These are phyloP conservation scores for Flaveria floridana DNA, from an alignment of 140 eudicot genomes.

Conservation along the genomic window DNA sequence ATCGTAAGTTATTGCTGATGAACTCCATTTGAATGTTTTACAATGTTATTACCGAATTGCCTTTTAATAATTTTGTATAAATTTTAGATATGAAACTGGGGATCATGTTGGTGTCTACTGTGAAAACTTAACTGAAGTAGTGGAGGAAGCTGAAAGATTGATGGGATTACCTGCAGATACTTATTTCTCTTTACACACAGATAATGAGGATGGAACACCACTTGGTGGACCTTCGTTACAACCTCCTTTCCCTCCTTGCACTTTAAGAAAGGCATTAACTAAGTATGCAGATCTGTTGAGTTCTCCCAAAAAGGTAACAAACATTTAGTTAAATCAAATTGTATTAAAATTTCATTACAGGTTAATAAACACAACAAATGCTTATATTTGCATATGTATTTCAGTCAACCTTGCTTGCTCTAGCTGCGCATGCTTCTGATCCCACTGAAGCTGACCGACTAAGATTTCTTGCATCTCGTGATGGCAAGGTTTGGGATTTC, in stretches of 20 bases:
- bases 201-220: slow-evolving; percentile 75
- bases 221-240: slow-evolving; percentile 66
- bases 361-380: slow-evolving; percentile 12
- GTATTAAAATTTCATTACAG: neutral
- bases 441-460: slow-evolving; percentile 82
- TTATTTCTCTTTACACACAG: slow-evolving; percentile 77
- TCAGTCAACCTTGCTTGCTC: slow-evolving; percentile 85
- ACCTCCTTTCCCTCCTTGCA: slow-evolving; percentile 94
- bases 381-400: slow-evolving; percentile 11
- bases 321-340: neutral
- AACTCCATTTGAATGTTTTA: neutral
- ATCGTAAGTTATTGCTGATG: slow-evolving; percentile 44
- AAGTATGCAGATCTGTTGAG: slow-evolving; percentile 75
- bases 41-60: neutral
- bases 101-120: slow-evolving; percentile 97
- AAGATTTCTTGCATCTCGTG: slow-evolving; percentile 80
- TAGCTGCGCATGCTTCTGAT: slow-evolving; percentile 91
- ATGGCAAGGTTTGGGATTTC: slow-evolving; percentile 74
- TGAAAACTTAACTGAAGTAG: slow-evolving; percentile 75
- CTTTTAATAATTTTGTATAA: neutral
- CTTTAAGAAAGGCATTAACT: slow-evolving; percentile 76
- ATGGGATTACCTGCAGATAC: slow-evolving; percentile 63
- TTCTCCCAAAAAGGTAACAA: slow-evolving; percentile 83
- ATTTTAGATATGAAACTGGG: slow-evolving; percentile 85
- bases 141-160: slow-evolving; percentile 78